Conservation (phyloP, 129 eudicot species). For the Sambucus nigra region DNA sequence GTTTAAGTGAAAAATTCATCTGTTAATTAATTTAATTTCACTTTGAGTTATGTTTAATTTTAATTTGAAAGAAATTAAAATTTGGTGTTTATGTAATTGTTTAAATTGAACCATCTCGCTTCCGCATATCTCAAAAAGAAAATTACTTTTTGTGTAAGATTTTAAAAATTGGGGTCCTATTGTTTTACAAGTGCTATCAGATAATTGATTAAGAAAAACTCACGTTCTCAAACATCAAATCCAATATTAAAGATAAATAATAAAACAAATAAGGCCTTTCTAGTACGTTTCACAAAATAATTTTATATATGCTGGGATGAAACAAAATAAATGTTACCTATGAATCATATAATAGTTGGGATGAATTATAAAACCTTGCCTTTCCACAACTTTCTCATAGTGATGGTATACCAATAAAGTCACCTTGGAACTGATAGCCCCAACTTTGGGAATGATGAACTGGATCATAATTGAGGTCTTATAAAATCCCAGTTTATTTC, state of each 20-base stretch:
- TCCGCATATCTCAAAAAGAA: no score
- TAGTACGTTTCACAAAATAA: background rate
- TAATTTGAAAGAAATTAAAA: no score
- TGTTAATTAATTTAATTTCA: no score
- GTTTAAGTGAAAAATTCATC: no score
- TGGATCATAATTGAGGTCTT: slow-evolving; percentile 37
- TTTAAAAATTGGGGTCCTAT: no score
- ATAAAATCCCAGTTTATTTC: slow-evolving; percentile 46
- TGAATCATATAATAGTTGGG: slow-evolving; percentile 12
- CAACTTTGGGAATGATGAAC: slow-evolving; percentile 37
- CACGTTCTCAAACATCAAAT: no score
- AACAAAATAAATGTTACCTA: slow-evolving; percentile 8
- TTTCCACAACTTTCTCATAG: slow-evolving; percentile 29
- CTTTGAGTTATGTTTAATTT: no score
- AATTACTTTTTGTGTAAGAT: no score
- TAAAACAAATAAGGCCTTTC: background rate
- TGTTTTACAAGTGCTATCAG: no score
- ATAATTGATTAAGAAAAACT: no score
- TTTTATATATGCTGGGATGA: slow-evolving; percentile 1
- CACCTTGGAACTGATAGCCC: slow-evolving; percentile 98
- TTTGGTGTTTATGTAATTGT: no score
- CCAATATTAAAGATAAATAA: background rate
- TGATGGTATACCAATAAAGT: slow-evolving; percentile 27
- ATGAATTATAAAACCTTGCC: slow-evolving; percentile 35
- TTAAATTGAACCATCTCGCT: no score